A percentile compares a stretch with the other conserved stretches of the same genome.
These are phyloP conservation scores for Tylopilus orsonianus DNA, from an alignment of 1,284 basidiomycete genomes.

Conservation along the genomic window DNA sequence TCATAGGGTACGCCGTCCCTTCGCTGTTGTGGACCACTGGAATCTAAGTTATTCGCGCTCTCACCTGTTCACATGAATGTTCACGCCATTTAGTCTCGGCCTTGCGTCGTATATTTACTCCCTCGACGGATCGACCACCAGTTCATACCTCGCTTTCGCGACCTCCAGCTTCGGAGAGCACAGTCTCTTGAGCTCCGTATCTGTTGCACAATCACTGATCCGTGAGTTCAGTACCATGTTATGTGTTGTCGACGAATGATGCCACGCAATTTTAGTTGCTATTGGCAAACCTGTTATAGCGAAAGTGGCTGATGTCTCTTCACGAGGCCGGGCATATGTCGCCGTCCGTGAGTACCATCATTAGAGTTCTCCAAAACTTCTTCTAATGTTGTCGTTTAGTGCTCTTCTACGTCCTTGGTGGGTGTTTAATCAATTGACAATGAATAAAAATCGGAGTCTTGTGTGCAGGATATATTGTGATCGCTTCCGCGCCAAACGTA, in stretches of 20 bases:
- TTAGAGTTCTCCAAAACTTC: not conserved
- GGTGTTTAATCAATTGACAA: not conserved
- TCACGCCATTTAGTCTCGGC: conserved; percentile 47
- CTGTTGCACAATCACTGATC: conserved; percentile 58
- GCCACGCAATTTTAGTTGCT: conserved; percentile 39
- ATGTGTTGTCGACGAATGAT: not conserved
- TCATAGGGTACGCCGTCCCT: conserved; percentile 54
- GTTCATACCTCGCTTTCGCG: conserved; percentile 63
- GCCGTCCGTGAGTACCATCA: conserved; percentile 52
- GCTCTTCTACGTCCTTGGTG: conserved; percentile 56
- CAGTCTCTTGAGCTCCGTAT: conserved; percentile 65
- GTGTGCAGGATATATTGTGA: conserved; percentile 57
- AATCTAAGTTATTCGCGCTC: too few species aligned
- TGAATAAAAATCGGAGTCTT: not conserved
- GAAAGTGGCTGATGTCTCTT: conserved; percentile 72
- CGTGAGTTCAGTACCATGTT: conserved; percentile 33
- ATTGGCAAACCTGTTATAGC: conserved; percentile 80
- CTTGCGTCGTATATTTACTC: conserved; percentile 78
- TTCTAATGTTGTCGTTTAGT: conserved; percentile 36
- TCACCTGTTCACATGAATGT: conserved; percentile 12
- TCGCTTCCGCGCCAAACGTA: conserved; percentile 62
- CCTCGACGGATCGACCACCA: conserved; percentile 69
- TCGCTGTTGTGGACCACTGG: too few species aligned
- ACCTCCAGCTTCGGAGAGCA: conserved; percentile 61
- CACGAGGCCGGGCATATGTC: conserved; percentile 59